Evolutionary conservation across 2,329 filamentous ascomycete species (phyloP), one percentile per base, ranked within the genome.

Genomic region (Colletotrichum orbiculare): DNA sequence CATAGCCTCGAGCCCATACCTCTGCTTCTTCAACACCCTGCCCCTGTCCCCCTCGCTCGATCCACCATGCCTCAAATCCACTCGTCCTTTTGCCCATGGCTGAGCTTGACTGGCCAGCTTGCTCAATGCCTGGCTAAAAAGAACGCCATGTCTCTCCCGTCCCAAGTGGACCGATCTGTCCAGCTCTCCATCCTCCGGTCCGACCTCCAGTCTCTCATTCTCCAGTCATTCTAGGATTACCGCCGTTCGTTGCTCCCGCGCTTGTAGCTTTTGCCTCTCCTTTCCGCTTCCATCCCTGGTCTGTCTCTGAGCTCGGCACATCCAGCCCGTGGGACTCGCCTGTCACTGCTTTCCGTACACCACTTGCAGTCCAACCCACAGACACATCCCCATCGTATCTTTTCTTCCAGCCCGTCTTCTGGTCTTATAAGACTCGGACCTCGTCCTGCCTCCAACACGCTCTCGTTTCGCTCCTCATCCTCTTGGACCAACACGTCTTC

Each of bases 31-130:
- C 58, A 60, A 54, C 66, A 55, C 48, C 67, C 64, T 52, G 68
- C 69, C 71, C 70, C 71, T 71, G 69, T 68, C 64, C 68, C 72
- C 72, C 72, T 74, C 69, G 69, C 68, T 64, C 70, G 71, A 74
- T 75, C 76, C 73, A 73, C 72, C 69, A 73, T 75, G 75, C 78
- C 70, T 79, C 78, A 74, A 78, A 79, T 76, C 73, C 66, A 68
- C 71, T 70, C 70, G 71, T 70, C 67, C 68, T 71, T 68, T 74
- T 72, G 72, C 71, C 60, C 64, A 75, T 75, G 74, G 73, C 76
- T 72, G 71, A 71, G 71, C 70, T 71, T 72, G 67, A 78, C 72
- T 78, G 76, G 76, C 54, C 57, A 39, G 54, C 35, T 63, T 60
- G 69, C 70, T 75, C 72, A 70, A 74, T 72, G 68, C 55, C 70